Evolutionary conservation across 352 stramenopile genomes (phyloP).

Genomic region (Phytopythium vexans): DNA sequence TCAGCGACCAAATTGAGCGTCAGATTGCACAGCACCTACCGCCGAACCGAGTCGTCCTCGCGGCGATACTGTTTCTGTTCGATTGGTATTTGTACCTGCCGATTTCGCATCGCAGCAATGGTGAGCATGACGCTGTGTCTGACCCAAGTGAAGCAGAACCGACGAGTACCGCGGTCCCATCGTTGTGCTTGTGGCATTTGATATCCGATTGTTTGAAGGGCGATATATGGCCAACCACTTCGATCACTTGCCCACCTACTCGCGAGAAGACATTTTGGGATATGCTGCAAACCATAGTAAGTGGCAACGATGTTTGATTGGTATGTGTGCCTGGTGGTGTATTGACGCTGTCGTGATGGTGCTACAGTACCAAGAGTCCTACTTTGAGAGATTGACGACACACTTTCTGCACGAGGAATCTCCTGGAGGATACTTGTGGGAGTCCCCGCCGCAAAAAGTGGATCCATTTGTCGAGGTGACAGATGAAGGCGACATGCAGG

Average conservation of each 20-base stretch:
- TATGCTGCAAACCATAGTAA: neutral
- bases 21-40: constrained; percentile 1
- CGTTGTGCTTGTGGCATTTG: constrained; percentile 61
- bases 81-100: constrained; percentile 71
- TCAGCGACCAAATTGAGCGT: too few relatives aligned
- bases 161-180: constrained; percentile 12
- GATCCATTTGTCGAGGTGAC: neutral
- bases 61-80: constrained; percentile 64
- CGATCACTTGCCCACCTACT: too few relatives aligned
- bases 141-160: neutral
- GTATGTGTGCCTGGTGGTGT: too few relatives aligned
- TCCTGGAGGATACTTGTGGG: constrained; percentile 2
- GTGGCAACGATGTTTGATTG: neutral
- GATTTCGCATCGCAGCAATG: constrained; percentile 41
- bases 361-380: constrained; percentile 8
- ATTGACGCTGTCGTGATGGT: neutral
- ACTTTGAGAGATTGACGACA: constrained; percentile 10
- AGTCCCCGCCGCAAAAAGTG: neutral
- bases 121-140: neutral
- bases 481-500: constrained; percentile 21
- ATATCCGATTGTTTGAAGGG: constrained; percentile 34
- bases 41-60: constrained; percentile 43
- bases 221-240: neutral
- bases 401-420: constrained; percentile 4
- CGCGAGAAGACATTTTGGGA: neutral